These are phyloP conservation scores for Tricholoma flavovirens DNA, from an alignment of 768 basidiomycete genomes.

Conservation along the genomic window DNA sequence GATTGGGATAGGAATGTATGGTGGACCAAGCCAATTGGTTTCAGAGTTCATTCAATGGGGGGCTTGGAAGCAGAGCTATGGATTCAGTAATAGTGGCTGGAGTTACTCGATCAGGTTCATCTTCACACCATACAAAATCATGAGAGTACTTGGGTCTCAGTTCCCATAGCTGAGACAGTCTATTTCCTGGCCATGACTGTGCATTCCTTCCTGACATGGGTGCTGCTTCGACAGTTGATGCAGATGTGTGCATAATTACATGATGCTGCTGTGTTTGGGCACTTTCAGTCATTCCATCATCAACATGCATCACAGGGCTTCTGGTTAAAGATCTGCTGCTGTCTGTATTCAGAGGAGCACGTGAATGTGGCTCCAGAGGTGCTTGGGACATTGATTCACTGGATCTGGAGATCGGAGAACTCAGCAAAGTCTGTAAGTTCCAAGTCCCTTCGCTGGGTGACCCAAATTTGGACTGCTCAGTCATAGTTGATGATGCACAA, in stretches of 20 bases:
- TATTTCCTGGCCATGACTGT: conserved; percentile 14
- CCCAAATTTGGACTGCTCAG: conserved; percentile 13
- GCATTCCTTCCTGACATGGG: too few species aligned
- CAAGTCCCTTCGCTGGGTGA: conserved; percentile 6
- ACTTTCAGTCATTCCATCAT: conserved; percentile 10
- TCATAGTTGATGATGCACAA: conserved; percentile 21
- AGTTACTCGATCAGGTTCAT: neutral
- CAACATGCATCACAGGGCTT: conserved; percentile 6
- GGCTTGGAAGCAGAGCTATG: neutral
- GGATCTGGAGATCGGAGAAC: conserved; percentile 12
- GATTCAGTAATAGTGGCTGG: neutral
- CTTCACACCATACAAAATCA: neutral
- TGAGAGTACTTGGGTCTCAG: neutral
- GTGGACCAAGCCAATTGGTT: neutral
- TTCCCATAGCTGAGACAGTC: conserved; percentile 1
- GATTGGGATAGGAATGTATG: neutral
- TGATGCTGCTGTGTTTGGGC: conserved; percentile 8
- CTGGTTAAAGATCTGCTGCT: neutral
- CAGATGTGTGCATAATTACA: neutral
- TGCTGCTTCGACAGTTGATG: too few species aligned
- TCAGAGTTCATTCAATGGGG: neutral
- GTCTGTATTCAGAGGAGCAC: neutral
- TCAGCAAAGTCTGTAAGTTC: conserved; percentile 9
- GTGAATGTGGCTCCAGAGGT: neutral
- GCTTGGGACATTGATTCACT: neutral